Conservation (phyloP, 2,329 filamentous ascomycete genomes). For the Cucurbitaria berberidis region DNA sequence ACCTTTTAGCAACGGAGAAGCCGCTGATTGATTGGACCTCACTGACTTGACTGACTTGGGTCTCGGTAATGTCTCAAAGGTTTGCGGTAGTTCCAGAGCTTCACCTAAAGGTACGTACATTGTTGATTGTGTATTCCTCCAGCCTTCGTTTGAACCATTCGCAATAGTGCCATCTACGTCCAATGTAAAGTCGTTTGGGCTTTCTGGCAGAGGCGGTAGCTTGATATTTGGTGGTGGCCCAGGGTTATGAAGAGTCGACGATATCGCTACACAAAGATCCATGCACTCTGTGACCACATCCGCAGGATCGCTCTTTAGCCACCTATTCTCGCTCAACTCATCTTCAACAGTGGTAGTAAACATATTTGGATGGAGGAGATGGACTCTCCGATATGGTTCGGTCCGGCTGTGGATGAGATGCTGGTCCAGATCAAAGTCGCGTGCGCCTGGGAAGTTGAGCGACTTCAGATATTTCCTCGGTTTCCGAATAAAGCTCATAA, state of each 20-base stretch:
- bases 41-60: constrained; percentile 50
- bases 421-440: constrained; percentile 79
- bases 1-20: constrained; percentile 54
- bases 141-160: constrained; percentile 51
- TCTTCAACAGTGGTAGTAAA: constrained; percentile 80
- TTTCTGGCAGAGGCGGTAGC: constrained; percentile 51
- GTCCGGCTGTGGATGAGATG: constrained; percentile 77
- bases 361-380: constrained; percentile 84
- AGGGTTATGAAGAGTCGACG: constrained; percentile 52
- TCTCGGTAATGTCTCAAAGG: constrained; percentile 27
- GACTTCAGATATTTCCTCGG: constrained; percentile 79
- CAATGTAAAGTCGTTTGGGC: constrained; percentile 41
- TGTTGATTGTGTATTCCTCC: constrained; percentile 62
- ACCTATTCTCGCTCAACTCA: constrained; percentile 78
- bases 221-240: constrained; percentile 55
- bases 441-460: constrained; percentile 70
- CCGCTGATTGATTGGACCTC: constrained; percentile 50
- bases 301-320: constrained; percentile 78
- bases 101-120: constrained; percentile 46
- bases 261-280: constrained; percentile 63
- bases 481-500: constrained; percentile 85
- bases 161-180: constrained; percentile 40
- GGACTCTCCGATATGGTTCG: constrained; percentile 73
- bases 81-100: constrained; percentile 26
- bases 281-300: constrained; percentile 83